phyloP scores from a whole-genome alignment of 352 stramenopile species.

The Pythium periplocum region DNA sequence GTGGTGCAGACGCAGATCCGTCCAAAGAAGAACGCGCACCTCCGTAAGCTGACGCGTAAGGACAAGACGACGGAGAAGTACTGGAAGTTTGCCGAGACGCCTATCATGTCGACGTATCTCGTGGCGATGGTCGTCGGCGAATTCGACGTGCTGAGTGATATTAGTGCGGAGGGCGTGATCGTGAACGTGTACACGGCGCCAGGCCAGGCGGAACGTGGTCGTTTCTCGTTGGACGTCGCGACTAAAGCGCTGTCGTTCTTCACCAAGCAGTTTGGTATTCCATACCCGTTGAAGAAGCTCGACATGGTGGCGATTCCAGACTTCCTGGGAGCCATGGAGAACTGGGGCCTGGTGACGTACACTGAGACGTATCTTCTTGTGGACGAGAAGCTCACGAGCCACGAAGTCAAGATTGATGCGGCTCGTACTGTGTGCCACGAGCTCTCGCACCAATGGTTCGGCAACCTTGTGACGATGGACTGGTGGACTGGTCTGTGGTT shows the following conservation, averaged over 20 bases:
- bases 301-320: slow-evolving; percentile 97
- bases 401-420: slow-evolving; percentile 63
- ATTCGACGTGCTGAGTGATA: slow-evolving; percentile 92
- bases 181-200: slow-evolving; percentile 95
- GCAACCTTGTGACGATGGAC: slow-evolving; percentile 98
- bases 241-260: slow-evolving; percentile 71
- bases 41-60: slow-evolving; percentile 38
- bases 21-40: slow-evolving; percentile 51
- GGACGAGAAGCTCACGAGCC: slow-evolving; percentile 53
- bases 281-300: slow-evolving; percentile 97
- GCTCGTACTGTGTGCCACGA: slow-evolving; percentile 96
- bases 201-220: slow-evolving; percentile 84
- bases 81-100: slow-evolving; percentile 90
- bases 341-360: slow-evolving; percentile 96
- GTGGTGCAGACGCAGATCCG: slow-evolving; percentile 78
- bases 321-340: slow-evolving; percentile 95
- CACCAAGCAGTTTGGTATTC: slow-evolving; percentile 58
- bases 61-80: slow-evolving; percentile 49
- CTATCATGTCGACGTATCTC: slow-evolving; percentile 98
- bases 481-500: slow-evolving; percentile 96
- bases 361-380: slow-evolving; percentile 90
- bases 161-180: slow-evolving; percentile 87
- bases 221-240: slow-evolving; percentile 86
- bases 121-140: slow-evolving; percentile 95
- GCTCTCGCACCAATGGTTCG: slow-evolving; percentile 96